A percentile compares a stretch with the other conserved stretches of the same genome.
These are phyloP conservation scores for Neurospora sp. DNA, from an alignment of 495 filamentous ascomycete genomes.

Conservation along the genomic window DNA sequence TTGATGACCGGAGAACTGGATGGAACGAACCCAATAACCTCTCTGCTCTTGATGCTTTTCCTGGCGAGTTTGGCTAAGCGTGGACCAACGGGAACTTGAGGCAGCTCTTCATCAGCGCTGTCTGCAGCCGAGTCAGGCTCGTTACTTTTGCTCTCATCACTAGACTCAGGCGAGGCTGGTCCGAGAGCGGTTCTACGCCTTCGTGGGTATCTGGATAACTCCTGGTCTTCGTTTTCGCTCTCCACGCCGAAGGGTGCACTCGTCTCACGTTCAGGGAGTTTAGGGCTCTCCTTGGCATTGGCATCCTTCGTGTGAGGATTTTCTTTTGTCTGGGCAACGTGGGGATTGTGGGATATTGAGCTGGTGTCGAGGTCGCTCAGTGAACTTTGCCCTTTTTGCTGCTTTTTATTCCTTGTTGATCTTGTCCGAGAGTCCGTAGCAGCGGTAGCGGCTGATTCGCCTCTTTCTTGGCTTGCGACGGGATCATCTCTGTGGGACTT, in stretches of 20 bases:
- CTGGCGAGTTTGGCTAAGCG: conserved; percentile 27
- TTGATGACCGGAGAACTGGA: conserved; percentile 10
- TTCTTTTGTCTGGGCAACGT: background rate
- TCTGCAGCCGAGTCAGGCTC: background rate
- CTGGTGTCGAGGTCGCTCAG: background rate
- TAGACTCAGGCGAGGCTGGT: background rate
- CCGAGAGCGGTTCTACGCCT: background rate
- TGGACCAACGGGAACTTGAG: conserved; percentile 13
- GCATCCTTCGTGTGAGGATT: background rate
- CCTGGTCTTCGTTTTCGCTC: background rate
- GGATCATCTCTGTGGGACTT: background rate
- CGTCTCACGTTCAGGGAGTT: background rate
- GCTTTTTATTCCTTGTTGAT: background rate
- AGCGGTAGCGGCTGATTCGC: background rate
- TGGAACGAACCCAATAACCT: conserved; percentile 31
- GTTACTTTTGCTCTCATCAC: background rate
- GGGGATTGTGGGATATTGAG: background rate
- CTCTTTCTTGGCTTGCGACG: background rate
- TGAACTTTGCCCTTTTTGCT: background rate
- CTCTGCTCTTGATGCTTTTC: conserved; percentile 32
- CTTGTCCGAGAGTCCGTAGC: background rate
- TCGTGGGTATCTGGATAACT: background rate
- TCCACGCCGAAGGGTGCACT: background rate
- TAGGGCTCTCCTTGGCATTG: background rate
- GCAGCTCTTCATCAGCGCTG: conserved; percentile 9